phyloP scores from a whole-genome alignment of 345 rosid species.

The Eucalyptus marginata region DNA sequence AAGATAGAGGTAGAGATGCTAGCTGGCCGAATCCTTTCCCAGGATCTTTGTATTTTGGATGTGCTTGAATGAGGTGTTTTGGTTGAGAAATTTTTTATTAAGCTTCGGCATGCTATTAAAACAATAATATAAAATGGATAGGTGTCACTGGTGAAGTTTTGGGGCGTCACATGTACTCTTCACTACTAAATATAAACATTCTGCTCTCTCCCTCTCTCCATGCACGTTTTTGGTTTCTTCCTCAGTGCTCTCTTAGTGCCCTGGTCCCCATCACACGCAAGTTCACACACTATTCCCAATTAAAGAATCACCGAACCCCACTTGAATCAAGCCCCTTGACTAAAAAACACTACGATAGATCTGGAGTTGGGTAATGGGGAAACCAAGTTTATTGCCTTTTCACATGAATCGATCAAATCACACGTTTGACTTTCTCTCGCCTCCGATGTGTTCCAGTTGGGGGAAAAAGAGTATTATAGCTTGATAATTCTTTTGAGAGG shows the following conservation, averaged over 20 bases:
- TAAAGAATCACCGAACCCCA: background rate
- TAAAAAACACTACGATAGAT: background rate
- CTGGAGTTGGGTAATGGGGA: background rate
- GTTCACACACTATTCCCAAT: background rate
- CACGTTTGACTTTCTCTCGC: background rate
- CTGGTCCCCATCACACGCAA: background rate
- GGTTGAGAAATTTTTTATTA: too few relatives aligned
- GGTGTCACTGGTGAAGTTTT: too few relatives aligned
- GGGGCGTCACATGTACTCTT: too few relatives aligned
- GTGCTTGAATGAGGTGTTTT: too few relatives aligned
- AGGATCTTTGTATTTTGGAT: too few relatives aligned
- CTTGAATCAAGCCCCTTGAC: background rate
- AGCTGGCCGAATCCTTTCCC: too few relatives aligned
- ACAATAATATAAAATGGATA: too few relatives aligned
- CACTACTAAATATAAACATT: too few relatives aligned
- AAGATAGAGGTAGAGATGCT: too few relatives aligned
- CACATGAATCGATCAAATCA: background rate
- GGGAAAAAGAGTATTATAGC: background rate
- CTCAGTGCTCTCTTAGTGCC: background rate
- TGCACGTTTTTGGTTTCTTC: background rate
- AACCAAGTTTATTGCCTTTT: background rate
- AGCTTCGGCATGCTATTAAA: too few relatives aligned
- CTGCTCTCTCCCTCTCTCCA: background rate
- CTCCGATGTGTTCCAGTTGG: background rate
- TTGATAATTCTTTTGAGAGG: background rate